phyloP scores from a whole-genome alignment of 1,139 yeast species.

The Pichia sp. region DNA sequence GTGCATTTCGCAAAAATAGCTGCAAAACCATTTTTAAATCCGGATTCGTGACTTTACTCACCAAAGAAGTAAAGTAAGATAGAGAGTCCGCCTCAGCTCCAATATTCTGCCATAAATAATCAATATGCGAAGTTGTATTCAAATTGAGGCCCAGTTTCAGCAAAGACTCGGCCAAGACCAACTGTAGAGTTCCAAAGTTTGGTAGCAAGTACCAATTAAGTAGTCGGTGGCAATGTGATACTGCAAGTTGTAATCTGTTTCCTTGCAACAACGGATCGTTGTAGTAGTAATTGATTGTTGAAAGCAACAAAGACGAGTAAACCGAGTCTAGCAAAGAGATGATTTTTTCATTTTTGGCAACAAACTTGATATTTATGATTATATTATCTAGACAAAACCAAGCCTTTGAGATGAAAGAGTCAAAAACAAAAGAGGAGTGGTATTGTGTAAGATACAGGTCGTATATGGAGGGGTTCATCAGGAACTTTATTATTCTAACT shows the following conservation, averaged over 20 bases:
- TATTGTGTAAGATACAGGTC: conserved; percentile 14
- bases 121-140: conserved; percentile 8
- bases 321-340: conserved; percentile 17
- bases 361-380: conserved; percentile 19
- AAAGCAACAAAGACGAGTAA: conserved; percentile 18
- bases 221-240: conserved; percentile 17
- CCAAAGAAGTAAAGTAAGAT: conserved; percentile 1
- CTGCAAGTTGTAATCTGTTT: conserved; percentile 12
- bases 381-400: conserved; percentile 26
- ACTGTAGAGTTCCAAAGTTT: conserved; percentile 19
- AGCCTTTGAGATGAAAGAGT: conserved; percentile 19
- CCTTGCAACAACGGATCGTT: conserved; percentile 13
- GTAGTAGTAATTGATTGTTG: conserved; percentile 14
- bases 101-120: conserved; percentile 17
- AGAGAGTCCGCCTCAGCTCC: conserved; percentile 11
- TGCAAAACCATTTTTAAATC: conserved; percentile 8
- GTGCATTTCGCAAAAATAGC: background rate
- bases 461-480: conserved; percentile 18
- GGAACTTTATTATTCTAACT: conserved; percentile 18
- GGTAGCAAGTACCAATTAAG: conserved; percentile 22
- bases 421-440: conserved; percentile 15
- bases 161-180: conserved; percentile 18
- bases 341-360: conserved; percentile 7
- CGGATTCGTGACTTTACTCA: conserved; percentile 7
- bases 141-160: conserved; percentile 16